Conservation (phyloP, 2,329 filamentous ascomycete species). For the Fusarium caatingaense region DNA sequence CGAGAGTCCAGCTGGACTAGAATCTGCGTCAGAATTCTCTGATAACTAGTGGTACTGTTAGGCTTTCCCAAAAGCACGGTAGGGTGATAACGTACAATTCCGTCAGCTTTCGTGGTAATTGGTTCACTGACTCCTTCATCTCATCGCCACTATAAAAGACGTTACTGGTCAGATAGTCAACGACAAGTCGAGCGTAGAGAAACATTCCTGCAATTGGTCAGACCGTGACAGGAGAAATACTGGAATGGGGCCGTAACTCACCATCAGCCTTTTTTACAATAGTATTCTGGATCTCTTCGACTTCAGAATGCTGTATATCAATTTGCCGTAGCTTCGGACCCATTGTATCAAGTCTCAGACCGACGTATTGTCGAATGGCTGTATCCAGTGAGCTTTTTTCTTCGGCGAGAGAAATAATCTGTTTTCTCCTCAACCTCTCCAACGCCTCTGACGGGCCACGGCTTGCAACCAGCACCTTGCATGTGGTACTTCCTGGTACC, state of each 20-base stretch:
- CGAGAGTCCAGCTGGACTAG: constrained; percentile 5
- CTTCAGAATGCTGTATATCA: not conserved
- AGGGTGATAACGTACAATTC: constrained; percentile 1
- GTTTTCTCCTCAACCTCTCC: not conserved
- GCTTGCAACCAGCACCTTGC: constrained; percentile 26
- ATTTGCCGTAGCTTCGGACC: not conserved
- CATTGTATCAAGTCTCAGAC: constrained; percentile 7
- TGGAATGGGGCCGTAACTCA: not conserved
- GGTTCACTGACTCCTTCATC: constrained; percentile 7
- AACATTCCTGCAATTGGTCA: constrained; percentile 25
- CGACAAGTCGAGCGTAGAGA: constrained; percentile 33
- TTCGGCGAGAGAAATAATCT: constrained; percentile 5
- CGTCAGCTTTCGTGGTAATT: constrained; percentile 6
- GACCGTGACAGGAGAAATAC: rapidly evolving
- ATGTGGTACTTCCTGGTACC: not conserved
- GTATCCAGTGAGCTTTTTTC: constrained; percentile 7
- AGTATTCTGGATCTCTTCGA: not conserved
- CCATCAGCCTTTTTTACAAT: constrained; percentile 26
- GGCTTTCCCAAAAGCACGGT: rapidly evolving
- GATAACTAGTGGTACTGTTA: constrained; percentile 7
- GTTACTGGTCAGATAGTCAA: constrained; percentile 33
- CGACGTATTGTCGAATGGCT: constrained; percentile 15
- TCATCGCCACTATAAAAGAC: constrained; percentile 18
- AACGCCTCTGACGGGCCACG: not conserved
- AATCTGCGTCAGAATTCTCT: constrained; percentile 20